Base-by-base conservation (phyloP, 2,329 filamentous ascomycete genomes). In the Fusarium newnesense region DNA sequence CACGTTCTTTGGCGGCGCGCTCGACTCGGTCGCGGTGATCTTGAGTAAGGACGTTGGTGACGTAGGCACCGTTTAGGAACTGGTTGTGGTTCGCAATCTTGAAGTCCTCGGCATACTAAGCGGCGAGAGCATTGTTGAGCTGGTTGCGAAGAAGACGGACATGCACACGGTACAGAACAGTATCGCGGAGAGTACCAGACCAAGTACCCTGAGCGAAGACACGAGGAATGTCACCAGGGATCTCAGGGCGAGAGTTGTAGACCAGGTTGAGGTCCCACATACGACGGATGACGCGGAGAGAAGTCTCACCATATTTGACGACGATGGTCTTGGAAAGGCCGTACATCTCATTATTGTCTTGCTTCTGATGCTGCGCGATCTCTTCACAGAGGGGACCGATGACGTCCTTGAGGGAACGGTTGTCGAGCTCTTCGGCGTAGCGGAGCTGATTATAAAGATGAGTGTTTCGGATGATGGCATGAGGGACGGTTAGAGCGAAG, bases 71-170 rank as follows among this genome's bases (percentile, higher is more conserved):
- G 8, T 64, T 30, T 19, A 36, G 42, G 28, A 24, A 13, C 16
- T 52, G 43, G 39, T 62, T 34, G 26, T 62, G 52, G 10, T 39
- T 60, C 18, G 42, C 42, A 21, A 64, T 43, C 44, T 75, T 66
- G 44, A 57, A 39, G 26, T 75, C 70, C 34, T 77, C 72, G 62
- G 73, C 60, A 32, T 69, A 58, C 75, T 77, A 77, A 26, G 64
- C 70, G 43, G 47, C 58, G 47, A 75, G 62, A 15, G 75, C 74
- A 16, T 43, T 42, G 4, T 60, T 62, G 10, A 77, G 67, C 13
- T 74, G 70, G 4, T 58, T 46, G 13, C 69, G 74, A 16, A 56
- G 47, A 19, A 77, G 50, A 5, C 57, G 53, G 6, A 70, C 46
- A 37, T 77, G 75, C 24, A 75, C 46, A 3, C 49, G 74, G 19